Evolutionary conservation across 768 basidiomycete species (phyloP).

Genomic region (Lactarius tabidus): DNA sequence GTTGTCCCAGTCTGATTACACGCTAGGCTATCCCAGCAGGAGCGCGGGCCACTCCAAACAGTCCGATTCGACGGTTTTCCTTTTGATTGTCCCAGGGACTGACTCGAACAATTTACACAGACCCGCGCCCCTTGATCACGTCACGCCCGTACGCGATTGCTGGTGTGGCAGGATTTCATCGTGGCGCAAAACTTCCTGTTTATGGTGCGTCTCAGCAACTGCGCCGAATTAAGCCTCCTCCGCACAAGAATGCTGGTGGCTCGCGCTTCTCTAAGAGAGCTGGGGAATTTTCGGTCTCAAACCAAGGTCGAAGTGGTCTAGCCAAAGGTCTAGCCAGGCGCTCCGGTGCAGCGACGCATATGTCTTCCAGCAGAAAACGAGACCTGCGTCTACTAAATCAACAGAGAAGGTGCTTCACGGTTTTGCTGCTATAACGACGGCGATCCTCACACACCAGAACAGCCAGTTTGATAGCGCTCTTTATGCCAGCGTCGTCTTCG

Average conservation of each 20-base stretch:
- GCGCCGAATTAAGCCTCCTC: conserved; percentile 11
- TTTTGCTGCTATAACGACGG: neutral
- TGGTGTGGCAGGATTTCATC: conserved; percentile 20
- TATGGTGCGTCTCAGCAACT: neutral
- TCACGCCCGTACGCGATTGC: conserved; percentile 12
- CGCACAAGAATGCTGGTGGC: conserved; percentile 7
- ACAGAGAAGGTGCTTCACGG: conserved; percentile 10
- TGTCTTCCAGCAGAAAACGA: conserved; percentile 5
- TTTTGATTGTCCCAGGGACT: neutral
- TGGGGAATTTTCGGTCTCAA: neutral
- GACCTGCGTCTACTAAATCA: neutral
- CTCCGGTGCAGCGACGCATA: conserved; percentile 4
- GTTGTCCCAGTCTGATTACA: conserved; percentile 5
- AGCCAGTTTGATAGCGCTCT: conserved; percentile 11
- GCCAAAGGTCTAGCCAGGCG: conserved; percentile 1
- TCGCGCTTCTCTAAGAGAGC: neutral
- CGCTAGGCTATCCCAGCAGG: neutral
- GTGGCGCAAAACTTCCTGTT: conserved; percentile 2
- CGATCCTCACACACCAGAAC: neutral
- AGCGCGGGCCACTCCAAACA: neutral
- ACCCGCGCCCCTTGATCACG: conserved; percentile 7
- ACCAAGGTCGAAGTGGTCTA: neutral
- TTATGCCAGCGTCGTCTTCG: conserved; percentile 14
- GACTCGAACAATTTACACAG: neutral
- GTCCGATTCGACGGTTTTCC: neutral